phyloP scores from a whole-genome alignment of 768 basidiomycete species.

The Pleurotus ostreatus region DNA sequence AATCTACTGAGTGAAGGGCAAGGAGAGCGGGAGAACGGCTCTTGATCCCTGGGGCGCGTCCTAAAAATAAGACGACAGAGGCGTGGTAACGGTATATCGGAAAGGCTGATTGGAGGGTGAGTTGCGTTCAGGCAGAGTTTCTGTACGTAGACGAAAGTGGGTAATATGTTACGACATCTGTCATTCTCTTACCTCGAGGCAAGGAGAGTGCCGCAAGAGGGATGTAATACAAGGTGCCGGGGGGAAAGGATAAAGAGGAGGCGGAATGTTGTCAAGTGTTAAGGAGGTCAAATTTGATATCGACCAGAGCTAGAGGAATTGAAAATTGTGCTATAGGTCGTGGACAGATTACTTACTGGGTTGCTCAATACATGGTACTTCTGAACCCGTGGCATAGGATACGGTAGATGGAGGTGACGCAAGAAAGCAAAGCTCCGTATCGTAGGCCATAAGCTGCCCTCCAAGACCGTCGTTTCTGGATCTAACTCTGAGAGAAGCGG shows the following conservation, averaged over 20 bases:
- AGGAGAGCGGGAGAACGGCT: background rate
- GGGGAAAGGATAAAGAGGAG: background rate
- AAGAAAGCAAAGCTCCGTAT: background rate
- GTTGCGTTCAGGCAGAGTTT: background rate
- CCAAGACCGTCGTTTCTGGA: background rate
- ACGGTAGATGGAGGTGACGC: background rate
- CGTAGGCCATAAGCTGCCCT: background rate
- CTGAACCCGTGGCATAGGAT: background rate
- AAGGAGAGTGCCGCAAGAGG: background rate
- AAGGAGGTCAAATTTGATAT: background rate
- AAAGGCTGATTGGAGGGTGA: background rate
- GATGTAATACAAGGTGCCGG: background rate
- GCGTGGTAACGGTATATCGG: background rate
- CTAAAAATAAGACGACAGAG: background rate
- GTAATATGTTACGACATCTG: background rate
- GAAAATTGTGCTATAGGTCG: background rate
- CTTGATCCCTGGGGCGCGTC: background rate
- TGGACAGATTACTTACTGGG: background rate
- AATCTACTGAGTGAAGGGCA: background rate
- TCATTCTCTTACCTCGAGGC: background rate
- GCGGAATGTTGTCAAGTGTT: background rate
- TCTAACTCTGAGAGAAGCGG: background rate
- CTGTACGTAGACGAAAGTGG: background rate
- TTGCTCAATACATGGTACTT: background rate
- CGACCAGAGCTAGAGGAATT: background rate